Evolutionary conservation across 1,139 yeast genomes (phyloP).

Genomic region (Kodamaea anthophila): DNA sequence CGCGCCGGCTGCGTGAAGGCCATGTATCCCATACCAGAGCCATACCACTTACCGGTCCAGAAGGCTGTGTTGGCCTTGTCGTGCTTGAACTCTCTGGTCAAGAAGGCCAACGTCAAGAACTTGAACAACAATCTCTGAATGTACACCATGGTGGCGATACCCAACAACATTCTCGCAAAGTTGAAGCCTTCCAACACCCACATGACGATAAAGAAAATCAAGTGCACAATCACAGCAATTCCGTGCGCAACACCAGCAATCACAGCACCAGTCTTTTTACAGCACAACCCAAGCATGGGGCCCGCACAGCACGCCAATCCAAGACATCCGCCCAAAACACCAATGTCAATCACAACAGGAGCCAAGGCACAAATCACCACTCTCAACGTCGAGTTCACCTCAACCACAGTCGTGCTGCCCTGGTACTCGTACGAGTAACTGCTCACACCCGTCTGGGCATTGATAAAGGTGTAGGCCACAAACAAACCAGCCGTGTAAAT

Average conservation of each 20-base stretch:
- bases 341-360: conserved; percentile 87
- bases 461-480: conserved; percentile 86
- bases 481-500: conserved; percentile 87
- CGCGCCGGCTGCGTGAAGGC: conserved; percentile 96
- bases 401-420: conserved; percentile 27
- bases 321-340: conserved; percentile 67
- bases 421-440: conserved; percentile 26
- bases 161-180: conserved; percentile 82
- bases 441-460: conserved; percentile 94
- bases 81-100: conserved; percentile 96
- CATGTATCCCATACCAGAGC: conserved; percentile 89
- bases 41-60: conserved; percentile 99
- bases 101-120: conserved; percentile 66
- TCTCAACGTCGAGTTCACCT: conserved; percentile 80
- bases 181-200: conserved; percentile 96
- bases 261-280: conserved; percentile 96
- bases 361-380: conserved; percentile 83
- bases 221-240: conserved; percentile 78
- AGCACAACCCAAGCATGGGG: conserved; percentile 89
- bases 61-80: conserved; percentile 96
- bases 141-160: conserved; percentile 78
- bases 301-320: conserved; percentile 95
- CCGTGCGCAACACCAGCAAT: conserved; percentile 98
- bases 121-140: conserved; percentile 86
- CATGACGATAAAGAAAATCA: conserved; percentile 86